Percentiles rank a stretch among this genome's conserved stretches.
These are phyloP conservation scores for Xylogone sp. DNA, from an alignment of 2,329 filamentous ascomycete genomes.

Conservation along the genomic window DNA sequence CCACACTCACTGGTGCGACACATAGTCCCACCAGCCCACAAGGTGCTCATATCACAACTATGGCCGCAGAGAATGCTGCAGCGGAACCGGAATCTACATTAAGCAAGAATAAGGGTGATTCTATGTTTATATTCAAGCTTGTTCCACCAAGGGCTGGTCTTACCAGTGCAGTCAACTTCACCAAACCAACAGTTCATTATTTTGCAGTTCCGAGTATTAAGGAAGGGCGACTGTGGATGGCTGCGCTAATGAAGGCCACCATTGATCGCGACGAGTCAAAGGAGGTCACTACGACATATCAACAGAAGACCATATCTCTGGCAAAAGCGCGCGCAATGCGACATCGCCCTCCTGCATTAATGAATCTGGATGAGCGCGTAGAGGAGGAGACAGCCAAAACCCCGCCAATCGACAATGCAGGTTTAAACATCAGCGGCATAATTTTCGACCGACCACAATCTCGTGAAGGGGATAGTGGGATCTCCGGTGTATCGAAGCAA, in stretches of 20 bases:
- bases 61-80: constrained; percentile 39
- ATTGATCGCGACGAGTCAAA: constrained; percentile 86
- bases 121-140: constrained; percentile 97
- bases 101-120: constrained; percentile 46
- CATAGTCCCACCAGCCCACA: constrained; percentile 52
- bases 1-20: constrained; percentile 84
- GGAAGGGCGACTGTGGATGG: constrained; percentile 95
- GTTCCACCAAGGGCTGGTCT: constrained; percentile 85
- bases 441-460: constrained; percentile 23
- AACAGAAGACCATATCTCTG: constrained; percentile 93
- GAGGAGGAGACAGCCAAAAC: constrained; percentile 26
- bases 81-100: constrained; percentile 31
- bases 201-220: constrained; percentile 91
- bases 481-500: constrained; percentile 26
- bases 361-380: constrained; percentile 58
- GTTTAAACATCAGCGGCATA: constrained; percentile 28
- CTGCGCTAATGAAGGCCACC: constrained; percentile 95
- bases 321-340: constrained; percentile 84
- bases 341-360: constrained; percentile 83
- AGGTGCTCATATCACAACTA: constrained; percentile 42
- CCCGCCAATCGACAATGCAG: constrained; percentile 24
- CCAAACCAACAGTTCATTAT: constrained; percentile 94
- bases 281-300: constrained; percentile 85
- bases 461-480: constrained; percentile 26
- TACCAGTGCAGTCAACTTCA: constrained; percentile 91